Conservation (phyloP, 352 stramenopile genomes). For the Globisporangium cylindrosporum region DNA sequence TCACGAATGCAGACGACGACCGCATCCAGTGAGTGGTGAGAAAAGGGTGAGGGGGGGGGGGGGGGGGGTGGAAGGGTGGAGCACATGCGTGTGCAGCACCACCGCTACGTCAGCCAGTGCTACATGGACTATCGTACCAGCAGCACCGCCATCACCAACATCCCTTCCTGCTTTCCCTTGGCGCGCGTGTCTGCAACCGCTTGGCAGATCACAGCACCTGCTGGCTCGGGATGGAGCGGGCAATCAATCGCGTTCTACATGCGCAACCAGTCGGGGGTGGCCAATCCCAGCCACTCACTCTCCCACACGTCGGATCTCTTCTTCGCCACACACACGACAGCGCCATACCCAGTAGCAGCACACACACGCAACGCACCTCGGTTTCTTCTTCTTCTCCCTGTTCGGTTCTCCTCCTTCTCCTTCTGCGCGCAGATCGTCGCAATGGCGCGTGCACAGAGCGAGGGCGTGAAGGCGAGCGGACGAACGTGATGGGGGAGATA, state of each 20-base stretch:
- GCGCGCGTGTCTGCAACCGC: background rate
- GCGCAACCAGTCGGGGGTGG: background rate
- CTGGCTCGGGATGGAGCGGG: no score
- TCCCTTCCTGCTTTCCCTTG: background rate
- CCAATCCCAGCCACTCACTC: background rate
- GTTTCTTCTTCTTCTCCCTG: background rate
- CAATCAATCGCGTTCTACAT: background rate
- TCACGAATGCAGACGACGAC: background rate
- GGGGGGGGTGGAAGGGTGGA: background rate
- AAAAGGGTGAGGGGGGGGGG: background rate
- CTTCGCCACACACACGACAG: background rate
- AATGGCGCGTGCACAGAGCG: conserved; percentile 1
- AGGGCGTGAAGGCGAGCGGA: background rate
- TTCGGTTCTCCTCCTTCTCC: background rate
- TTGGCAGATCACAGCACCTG: background rate
- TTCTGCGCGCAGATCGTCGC: background rate
- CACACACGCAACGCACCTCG: background rate
- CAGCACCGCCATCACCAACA: background rate
- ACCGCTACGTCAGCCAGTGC: background rate
- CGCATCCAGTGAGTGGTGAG: background rate
- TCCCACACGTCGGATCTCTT: background rate
- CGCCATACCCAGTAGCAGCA: background rate
- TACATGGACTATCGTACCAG: background rate
- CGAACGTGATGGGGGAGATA: background rate
- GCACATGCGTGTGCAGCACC: background rate